Evolutionary conservation across 2,329 filamentous ascomycete genomes (phyloP).

Genomic region (Coniella lustricola): DNA sequence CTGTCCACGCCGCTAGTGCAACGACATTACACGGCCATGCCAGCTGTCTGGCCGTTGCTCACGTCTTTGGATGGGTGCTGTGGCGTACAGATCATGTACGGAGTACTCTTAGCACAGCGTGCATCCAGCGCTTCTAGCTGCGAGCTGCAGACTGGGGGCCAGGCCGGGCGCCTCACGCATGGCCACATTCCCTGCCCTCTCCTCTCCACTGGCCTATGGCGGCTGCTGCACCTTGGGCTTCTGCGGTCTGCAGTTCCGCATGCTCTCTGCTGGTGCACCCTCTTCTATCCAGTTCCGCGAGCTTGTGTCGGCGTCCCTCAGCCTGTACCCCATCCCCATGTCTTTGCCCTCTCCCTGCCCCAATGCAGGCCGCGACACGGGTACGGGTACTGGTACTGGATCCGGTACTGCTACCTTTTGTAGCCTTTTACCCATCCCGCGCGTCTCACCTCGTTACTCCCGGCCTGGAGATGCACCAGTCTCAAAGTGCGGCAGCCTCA

Average conservation of each 20-base stretch:
- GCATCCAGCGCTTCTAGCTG: conserved; percentile 6
- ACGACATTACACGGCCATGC: background rate
- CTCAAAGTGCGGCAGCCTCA: conserved; percentile 4
- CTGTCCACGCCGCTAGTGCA: background rate
- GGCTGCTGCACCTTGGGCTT: conserved; percentile 1
- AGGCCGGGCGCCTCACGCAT: background rate
- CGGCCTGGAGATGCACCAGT: conserved; percentile 1
- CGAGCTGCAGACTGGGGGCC: background rate
- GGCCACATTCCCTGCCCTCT: conserved; percentile 2
- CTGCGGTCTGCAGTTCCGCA: background rate
- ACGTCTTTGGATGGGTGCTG: background rate
- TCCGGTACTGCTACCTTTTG: conserved; percentile 1
- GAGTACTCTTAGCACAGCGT: background rate
- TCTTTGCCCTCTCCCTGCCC: background rate
- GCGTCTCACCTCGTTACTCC: background rate
- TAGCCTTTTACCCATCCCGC: conserved; percentile 1
- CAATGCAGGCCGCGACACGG: background rate
- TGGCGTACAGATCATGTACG: background rate
- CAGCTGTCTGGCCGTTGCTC: background rate
- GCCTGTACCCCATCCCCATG: background rate
- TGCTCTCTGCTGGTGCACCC: background rate
- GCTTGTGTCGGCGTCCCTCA: background rate
- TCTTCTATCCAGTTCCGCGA: background rate
- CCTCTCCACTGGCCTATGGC: background rate
- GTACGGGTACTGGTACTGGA: background rate